phyloP scores from a whole-genome alignment of 345 rosid species.

The Brassica napus region Da-Ae NC_063452.1:61406501-61407000 shows the following conservation, averaged over 20 bases:
- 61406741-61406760: neutral
- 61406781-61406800: neutral
- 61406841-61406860: slow-evolving; percentile 71
- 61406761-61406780: neutral
- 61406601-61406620: neutral
- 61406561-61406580: neutral
- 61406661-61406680: neutral
- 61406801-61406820: neutral
- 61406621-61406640: neutral
- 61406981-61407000: slow-evolving; percentile 89
- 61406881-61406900: slow-evolving; percentile 70
- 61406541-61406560: neutral
- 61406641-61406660: neutral
- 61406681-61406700: neutral
- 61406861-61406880: slow-evolving; percentile 66
- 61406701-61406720: neutral
- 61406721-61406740: neutral
- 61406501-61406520: slow-evolving; percentile 3
- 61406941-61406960: slow-evolving; percentile 77
- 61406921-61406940: slow-evolving; percentile 80
- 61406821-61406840: slow-evolving; percentile 85
- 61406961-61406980: slow-evolving; percentile 72
- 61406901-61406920: slow-evolving; percentile 84
- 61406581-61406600: neutral
- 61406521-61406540: neutral